Percentiles rank a stretch among this genome's conserved stretches.
These are phyloP conservation scores for Phytophthora cactorum DNA, from an alignment of 352 stramenopile genomes.

Conservation along the genomic window DNA sequence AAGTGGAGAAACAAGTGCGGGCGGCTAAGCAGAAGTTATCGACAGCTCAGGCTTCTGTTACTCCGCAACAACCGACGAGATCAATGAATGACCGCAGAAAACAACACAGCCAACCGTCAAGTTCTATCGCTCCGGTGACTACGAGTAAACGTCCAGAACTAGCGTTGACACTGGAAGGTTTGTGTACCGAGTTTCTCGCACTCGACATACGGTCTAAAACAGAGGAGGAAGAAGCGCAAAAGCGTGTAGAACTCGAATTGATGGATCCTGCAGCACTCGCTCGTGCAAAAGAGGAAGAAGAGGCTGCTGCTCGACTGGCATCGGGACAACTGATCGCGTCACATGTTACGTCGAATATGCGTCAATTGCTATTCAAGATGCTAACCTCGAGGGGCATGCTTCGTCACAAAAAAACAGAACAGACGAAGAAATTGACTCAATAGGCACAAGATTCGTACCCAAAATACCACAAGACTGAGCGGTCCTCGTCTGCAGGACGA, in stretches of 20 bases:
- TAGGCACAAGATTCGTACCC: too few relatives aligned
- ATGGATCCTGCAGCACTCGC: slow-evolving; percentile 35
- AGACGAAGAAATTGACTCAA: background rate
- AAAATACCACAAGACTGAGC: too few relatives aligned
- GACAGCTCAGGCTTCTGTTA: background rate
- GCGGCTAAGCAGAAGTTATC: slow-evolving; percentile 13
- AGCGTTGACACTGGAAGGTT: slow-evolving; percentile 31
- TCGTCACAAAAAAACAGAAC: background rate
- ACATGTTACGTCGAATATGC: slow-evolving; percentile 1
- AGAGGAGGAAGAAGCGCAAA: slow-evolving; percentile 44
- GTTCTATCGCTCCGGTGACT: background rate
- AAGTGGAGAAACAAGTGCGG: slow-evolving; percentile 33
- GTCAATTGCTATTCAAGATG: slow-evolving; percentile 15
- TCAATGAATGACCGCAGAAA: slow-evolving; percentile 7
- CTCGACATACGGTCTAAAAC: slow-evolving; percentile 46
- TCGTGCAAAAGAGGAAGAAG: slow-evolving; percentile 40
- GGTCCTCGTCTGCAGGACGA: too few relatives aligned
- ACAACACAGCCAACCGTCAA: background rate
- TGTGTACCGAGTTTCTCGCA: slow-evolving; percentile 40
- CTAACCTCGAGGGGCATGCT: background rate
- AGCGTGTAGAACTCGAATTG: slow-evolving; percentile 39
- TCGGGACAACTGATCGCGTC: background rate
- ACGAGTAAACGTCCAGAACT: slow-evolving; percentile 6
- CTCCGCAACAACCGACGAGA: background rate
- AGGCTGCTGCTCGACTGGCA: slow-evolving; percentile 8